Conservation (phyloP, 169 alveolate genomes). For the Babesia gibsoni region DNA sequence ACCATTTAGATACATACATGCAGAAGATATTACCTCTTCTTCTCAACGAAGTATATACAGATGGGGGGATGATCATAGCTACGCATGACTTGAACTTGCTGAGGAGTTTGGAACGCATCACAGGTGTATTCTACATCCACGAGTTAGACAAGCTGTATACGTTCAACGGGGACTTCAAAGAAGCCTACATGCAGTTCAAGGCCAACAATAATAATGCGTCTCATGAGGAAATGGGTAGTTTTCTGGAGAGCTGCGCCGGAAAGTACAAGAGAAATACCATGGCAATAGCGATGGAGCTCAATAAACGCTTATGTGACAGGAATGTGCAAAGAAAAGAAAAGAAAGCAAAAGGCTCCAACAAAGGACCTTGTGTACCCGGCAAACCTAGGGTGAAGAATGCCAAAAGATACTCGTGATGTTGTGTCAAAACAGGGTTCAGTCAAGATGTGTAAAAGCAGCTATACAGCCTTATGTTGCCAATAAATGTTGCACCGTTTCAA, state of each 20-base stretch:
- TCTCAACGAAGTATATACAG: slow-evolving; percentile 62
- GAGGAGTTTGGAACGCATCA: slow-evolving; percentile 56
- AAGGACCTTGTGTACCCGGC: not conserved
- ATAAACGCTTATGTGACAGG: not conserved
- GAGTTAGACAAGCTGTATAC: slow-evolving; percentile 60
- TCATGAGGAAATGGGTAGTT: slow-evolving; percentile 2
- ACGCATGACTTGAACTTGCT: slow-evolving; percentile 74
- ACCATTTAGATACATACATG: slow-evolving; percentile 72
- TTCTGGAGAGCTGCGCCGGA: slow-evolving; percentile 13
- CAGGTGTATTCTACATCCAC: slow-evolving; percentile 54
- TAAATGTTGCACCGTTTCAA: no score
- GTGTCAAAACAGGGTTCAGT: no score
- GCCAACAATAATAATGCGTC: slow-evolving; percentile 5
- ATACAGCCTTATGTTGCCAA: no score
- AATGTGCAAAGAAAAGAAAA: not conserved
- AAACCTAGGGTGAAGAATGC: slow-evolving; percentile 38
- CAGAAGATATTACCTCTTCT: slow-evolving; percentile 46
- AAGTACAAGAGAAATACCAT: not conserved
- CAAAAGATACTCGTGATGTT: slow-evolving; percentile 24
- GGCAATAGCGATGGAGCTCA: not conserved
- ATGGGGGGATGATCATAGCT: slow-evolving; percentile 69
- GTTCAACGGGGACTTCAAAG: slow-evolving; percentile 62
- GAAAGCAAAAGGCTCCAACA: not conserved
- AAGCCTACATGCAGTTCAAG: slow-evolving; percentile 8
- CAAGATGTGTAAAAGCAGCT: no score